A percentile compares a stretch with the other conserved stretches of the same genome.
These are phyloP conservation scores for Phyllostachys edulis DNA, from an alignment of 176 grass and related monocot species.

Conservation along the genomic window DNA sequence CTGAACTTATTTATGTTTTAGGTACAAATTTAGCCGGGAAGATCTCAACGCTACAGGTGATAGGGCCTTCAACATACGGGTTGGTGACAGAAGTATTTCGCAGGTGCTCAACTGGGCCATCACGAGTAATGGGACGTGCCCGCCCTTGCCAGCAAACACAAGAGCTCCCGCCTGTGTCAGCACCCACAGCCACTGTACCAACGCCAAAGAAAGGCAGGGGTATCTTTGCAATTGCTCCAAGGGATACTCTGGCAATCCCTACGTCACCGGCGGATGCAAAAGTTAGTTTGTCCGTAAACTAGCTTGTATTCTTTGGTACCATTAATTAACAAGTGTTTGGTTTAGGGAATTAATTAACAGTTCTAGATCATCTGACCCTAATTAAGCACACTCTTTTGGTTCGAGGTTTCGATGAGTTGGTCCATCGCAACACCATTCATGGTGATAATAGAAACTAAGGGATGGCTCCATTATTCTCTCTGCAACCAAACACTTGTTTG, in stretches of 20 bases:
- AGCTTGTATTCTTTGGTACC: no score
- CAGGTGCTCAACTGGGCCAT: slow-evolving; percentile 42
- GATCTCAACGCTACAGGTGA: not conserved
- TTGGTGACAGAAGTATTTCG: not conserved
- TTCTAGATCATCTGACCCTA: no score
- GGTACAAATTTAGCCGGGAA: not conserved
- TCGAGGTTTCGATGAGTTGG: no score
- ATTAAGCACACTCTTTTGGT: no score
- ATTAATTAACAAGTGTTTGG: no score
- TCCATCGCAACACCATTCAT: no score
- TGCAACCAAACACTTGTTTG: no score
- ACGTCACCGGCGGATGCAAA: slow-evolving; percentile 4
- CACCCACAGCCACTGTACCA: not conserved
- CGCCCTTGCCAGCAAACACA: not conserved
- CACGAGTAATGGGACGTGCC: not conserved
- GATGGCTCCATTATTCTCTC: no score
- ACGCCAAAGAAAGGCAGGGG: not conserved
- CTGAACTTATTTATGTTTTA: not conserved
- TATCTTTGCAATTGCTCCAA: slow-evolving; percentile 18
- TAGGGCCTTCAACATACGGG: no score
- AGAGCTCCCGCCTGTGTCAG: not conserved
- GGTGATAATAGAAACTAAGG: no score
- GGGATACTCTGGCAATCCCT: slow-evolving; percentile 44
- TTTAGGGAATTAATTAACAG: no score
- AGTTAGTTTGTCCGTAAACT: not conserved